Conservation (phyloP, 2,329 filamentous ascomycete genomes). For the Fusarium brachygibbosum region DNA sequence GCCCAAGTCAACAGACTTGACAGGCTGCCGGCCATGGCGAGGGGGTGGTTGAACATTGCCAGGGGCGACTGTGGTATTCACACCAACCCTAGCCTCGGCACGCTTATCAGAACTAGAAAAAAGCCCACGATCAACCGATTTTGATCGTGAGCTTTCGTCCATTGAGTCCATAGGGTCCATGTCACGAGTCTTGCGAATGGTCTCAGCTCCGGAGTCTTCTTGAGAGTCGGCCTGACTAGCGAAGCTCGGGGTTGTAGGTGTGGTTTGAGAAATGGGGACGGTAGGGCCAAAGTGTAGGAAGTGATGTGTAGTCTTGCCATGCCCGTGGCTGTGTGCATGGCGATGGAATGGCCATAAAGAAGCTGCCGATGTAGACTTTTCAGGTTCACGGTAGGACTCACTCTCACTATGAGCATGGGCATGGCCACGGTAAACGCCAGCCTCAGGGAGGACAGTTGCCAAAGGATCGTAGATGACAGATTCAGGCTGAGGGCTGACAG, state of each 20-base stretch:
- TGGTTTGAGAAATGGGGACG: slow-evolving; percentile 48
- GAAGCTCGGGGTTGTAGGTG: slow-evolving; percentile 55
- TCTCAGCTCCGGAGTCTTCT: slow-evolving; percentile 56
- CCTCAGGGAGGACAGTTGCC: slow-evolving; percentile 55
- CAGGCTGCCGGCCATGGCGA: slow-evolving; percentile 61
- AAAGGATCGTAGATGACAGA: slow-evolving; percentile 57
- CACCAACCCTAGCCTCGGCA: slow-evolving; percentile 71
- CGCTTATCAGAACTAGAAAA: slow-evolving; percentile 74
- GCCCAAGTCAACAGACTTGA: slow-evolving; percentile 60
- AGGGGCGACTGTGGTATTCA: slow-evolving; percentile 72
- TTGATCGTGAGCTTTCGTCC: slow-evolving; percentile 68
- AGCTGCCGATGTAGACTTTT: slow-evolving; percentile 49
- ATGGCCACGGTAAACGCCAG: slow-evolving; percentile 45
- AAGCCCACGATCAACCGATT: slow-evolving; percentile 73
- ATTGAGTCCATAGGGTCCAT: slow-evolving; percentile 52
- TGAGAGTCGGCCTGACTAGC: slow-evolving; percentile 55
- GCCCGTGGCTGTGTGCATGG: slow-evolving; percentile 58
- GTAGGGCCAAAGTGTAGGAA: slow-evolving; percentile 58
- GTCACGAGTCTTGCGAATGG: slow-evolving; percentile 59
- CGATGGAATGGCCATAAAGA: slow-evolving; percentile 53
- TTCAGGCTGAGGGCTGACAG: slow-evolving; percentile 45
- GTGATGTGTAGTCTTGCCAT: slow-evolving; percentile 54
- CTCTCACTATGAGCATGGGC: slow-evolving; percentile 47
- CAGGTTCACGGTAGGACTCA: slow-evolving; percentile 40
- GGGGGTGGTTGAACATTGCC: slow-evolving; percentile 67